Base-by-base conservation (phyloP, 148 eudicot species). In the Nepenthes gracilis region DNA sequence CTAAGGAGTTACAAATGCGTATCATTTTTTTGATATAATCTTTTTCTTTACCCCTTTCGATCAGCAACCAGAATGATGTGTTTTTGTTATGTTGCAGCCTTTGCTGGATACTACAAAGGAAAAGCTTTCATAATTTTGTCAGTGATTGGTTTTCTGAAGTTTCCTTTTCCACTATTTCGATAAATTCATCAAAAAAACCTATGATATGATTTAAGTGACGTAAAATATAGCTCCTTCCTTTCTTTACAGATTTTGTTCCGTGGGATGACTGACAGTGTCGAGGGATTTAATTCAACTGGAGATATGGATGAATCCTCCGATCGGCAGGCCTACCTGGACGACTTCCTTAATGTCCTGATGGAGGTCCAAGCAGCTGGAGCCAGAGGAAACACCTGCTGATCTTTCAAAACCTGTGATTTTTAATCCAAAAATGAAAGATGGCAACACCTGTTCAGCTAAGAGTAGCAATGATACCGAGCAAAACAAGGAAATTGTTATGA, bases 41-140 rank as follows among this genome's bases (percentile, higher is more conserved):
- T 35, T 33, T 54, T 54, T 12, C 32, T 64, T 55, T 4, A n/a
- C 13, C 54, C 33, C 64, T n/a, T 11, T 2, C 4, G 40, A 35
- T 37, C 35, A 53, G 47, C 55, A 45, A 43, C 43, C 43, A 55
- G 23, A 40, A 32, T 64, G 55, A 9, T 38, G 48, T 37, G 10
- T 55, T 35, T 72, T 59, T 36, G 23, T 51, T 45, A 13, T 64
- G 23, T 65, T 77, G 83, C 96, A 93, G 96, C 98, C 98, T 61
- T 73, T 93, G 67, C 67, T 86, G 59, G 95, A 86, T 35, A 83
- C 37, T 67, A 93, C 98, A 14, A 93, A 84, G 81, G 82, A 83
- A 74, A 92, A 92, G 65, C 81, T 92, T 62, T 92, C 96, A 43
- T 94, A 92, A 56, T 92, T 92, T 72, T 92, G 98, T 80, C 98